A percentile compares a stretch with the other conserved stretches of the same genome.
These are phyloP conservation scores for Sphenostylis stenocarpa DNA, from an alignment of 306 rosid species.

Conservation along the genomic window DNA sequence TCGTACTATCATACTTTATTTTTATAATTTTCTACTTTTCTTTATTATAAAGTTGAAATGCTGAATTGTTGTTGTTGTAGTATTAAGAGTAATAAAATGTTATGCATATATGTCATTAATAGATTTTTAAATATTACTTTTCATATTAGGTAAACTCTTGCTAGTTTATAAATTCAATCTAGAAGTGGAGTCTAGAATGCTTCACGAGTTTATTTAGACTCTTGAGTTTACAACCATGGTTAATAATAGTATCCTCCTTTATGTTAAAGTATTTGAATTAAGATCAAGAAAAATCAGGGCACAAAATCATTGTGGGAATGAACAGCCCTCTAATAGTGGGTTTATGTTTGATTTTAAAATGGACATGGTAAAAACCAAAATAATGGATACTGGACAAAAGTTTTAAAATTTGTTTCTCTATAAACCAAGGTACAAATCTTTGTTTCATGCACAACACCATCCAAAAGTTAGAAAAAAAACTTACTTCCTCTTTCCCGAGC, in stretches of 20 bases:
- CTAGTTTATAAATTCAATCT: too few species aligned
- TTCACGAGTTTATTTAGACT: too few species aligned
- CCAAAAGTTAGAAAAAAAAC: neutral
- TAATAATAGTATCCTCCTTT: neutral
- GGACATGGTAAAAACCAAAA: neutral
- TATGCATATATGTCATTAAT: too few species aligned
- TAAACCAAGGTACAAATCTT: neutral
- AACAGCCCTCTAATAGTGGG: neutral
- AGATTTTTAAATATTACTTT: too few species aligned
- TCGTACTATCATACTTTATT: too few species aligned
- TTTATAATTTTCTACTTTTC: too few species aligned
- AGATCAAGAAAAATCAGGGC: constrained; percentile 1
- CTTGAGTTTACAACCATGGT: too few species aligned
- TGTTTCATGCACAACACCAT: neutral
- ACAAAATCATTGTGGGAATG: neutral
- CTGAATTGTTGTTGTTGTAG: too few species aligned
- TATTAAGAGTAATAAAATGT: too few species aligned
- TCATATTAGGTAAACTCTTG: too few species aligned
- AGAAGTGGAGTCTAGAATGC: too few species aligned
- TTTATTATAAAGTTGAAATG: too few species aligned
- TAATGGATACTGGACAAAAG: neutral
- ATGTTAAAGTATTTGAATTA: constrained; percentile 4
- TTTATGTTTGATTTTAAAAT: neutral
- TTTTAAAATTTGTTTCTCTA: neutral
- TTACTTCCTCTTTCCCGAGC: neutral